Evolutionary conservation across 768 basidiomycete genomes (phyloP), one percentile per base, ranked within the genome.

Genomic region (Pisolithus marmoratus): DNA sequence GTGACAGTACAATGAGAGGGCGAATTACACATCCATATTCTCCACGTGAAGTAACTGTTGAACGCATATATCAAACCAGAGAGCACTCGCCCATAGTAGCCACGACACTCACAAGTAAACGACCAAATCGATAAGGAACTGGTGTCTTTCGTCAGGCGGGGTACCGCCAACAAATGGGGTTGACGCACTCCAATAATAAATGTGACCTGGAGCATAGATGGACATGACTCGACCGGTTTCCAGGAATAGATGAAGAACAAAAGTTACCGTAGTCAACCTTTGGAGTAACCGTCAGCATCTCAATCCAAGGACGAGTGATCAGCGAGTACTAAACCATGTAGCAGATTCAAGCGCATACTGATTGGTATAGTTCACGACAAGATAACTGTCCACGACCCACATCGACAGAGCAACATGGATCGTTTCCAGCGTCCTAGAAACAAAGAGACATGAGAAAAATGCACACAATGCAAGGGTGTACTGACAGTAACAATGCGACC

Each of bases 41-140:
- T 49, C 53, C 53, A 54, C 8, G 48, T 49, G 36, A 54, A 54
- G 37, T 54, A 54, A 3, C 53, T 54, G 48, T 31, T n/a, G 8
- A n/a, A 29, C 14, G 48, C 11, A 23, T 17, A 23, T 8, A 3
- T 15, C 12, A 12, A 41, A 17, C 36, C 20, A 17, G 11, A 27
- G 38, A 2, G 15, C 20, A 26, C 17, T 20, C 14, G 34, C 34
- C n/a, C 34, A 34, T 8, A 11, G 29, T 22, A 45, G 8, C 5
- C 43, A 38, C 5, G 19, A 11, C 19, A 46, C 53, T 41, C 22
- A 49, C 53, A 54, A 37, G 26, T 50, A 54, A 15, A 54, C 48
- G 27, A 54, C 12, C 17, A 46, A 46, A 38, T 54, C 53, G 4
- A 50, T 45, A 24, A 45, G 20, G 22, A 53, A 41, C 52, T 53